Base-by-base conservation (phyloP, 106 monocot genomes). In the Dendrobium officinale region DNA sequence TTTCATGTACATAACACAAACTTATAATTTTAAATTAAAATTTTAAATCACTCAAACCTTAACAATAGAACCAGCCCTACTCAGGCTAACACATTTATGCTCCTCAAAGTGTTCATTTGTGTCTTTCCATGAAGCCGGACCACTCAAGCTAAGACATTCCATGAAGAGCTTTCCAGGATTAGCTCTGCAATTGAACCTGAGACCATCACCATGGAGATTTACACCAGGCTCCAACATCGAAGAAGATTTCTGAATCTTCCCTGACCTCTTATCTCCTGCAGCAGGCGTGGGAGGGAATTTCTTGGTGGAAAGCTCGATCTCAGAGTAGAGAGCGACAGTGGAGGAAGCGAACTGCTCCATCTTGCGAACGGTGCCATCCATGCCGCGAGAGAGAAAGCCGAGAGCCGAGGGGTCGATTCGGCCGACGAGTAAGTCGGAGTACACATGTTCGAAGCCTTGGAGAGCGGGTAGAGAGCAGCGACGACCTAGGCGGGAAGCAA, bases 391-490 rank as follows among this genome's bases (percentile, higher is more conserved):
- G 26, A 26, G 26, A 29, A 85, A 82, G 43, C 81, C 84, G 58
- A 87, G 81, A 40, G 72, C 33, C 42, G 85, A 40, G 44, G 84
- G 77, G 67, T 84, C 77, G 22, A 84, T 77, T 64, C 84, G 84
- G n/a, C 85, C 85, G n/a, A 77, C 75, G 78, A 98, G 83, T 72
- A 92, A 85, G 75, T 95, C 94, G 74, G 91, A 73, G 75, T 94
- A 95, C 40, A 94, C 91, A 85, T 98, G 96, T 68, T 97, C 96
- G 81, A 97, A 97, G 18, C 92, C 96, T 43, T 85, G 70, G 79
- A 94, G 87, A 11, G 88, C 85, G 59, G 85, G 94, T 59, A 82
- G 86, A 29, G 84, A 59, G 90, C 96, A 97, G 56, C 90, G 87
- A 59, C 89, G 84, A 29, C 96, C 96, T 42, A 94, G 84, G 41